Conservation (phyloP, 192 early-diverging fungal species). For the Borealophlyctis nickersoniae region DNA sequence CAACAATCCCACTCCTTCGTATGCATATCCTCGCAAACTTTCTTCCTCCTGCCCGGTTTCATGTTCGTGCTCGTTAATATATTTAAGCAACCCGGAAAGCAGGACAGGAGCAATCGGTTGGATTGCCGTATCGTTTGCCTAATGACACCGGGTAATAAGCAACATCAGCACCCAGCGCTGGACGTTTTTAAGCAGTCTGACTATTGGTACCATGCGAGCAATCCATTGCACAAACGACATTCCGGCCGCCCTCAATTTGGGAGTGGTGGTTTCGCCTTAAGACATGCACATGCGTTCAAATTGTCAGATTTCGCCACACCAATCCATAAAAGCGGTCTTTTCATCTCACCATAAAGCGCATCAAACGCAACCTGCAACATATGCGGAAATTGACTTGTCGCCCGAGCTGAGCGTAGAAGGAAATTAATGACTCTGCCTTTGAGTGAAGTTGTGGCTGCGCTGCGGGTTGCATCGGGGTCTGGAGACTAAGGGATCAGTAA, state of each 20-base stretch:
- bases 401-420: slow-evolving; percentile 62
- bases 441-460: slow-evolving; percentile 48
- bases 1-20: slow-evolving; percentile 76
- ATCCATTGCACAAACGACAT: slow-evolving; percentile 90
- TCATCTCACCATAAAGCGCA: slow-evolving; percentile 65
- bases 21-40: slow-evolving; percentile 76
- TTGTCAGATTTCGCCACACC: not conserved
- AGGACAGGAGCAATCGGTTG: slow-evolving; percentile 63
- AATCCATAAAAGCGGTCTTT: not conserved
- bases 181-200: slow-evolving; percentile 13
- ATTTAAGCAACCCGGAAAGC: slow-evolving; percentile 68
- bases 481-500: not conserved
- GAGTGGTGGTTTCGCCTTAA: slow-evolving; percentile 60
- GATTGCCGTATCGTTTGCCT: slow-evolving; percentile 52
- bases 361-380: slow-evolving; percentile 76
- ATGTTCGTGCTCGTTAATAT: slow-evolving; percentile 39
- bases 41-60: slow-evolving; percentile 45
- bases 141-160: no score
- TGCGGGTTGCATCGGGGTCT: slow-evolving; percentile 21
- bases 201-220: slow-evolving; percentile 64
- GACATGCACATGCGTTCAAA: not conserved
- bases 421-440: slow-evolving; percentile 64
- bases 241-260: slow-evolving; percentile 66
- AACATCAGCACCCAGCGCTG: not conserved
- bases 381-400: slow-evolving; percentile 65